Conservation (phyloP, 2,329 filamentous ascomycete genomes). For the Aureobasidium uvarum region DNA sequence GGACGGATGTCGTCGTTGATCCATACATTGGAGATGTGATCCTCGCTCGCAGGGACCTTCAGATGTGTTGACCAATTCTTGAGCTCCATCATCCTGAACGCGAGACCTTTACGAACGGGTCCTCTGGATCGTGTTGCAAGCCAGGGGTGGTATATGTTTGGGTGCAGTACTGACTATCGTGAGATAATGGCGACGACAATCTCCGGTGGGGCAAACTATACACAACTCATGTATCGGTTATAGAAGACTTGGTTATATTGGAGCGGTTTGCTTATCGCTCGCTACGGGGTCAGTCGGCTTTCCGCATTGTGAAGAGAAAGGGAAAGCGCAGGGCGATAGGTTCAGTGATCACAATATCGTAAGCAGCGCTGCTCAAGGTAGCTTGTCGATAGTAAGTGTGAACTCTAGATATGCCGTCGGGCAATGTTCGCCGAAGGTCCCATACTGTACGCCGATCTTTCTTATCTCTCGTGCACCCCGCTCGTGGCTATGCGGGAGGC, state of each 20-base stretch:
- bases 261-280: neutral
- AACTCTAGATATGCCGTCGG: neutral
- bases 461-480: neutral
- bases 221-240: too few species aligned
- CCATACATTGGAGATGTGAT: conserved; percentile 38
- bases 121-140: too few species aligned
- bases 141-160: neutral
- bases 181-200: neutral
- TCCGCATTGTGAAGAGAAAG: neutral
- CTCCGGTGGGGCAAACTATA: neutral
- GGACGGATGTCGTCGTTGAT: conserved; percentile 46
- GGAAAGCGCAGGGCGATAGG: neutral
- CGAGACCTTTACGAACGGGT: too few species aligned
- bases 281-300: neutral
- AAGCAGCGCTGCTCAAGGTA: neutral
- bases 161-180: too few species aligned
- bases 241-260: neutral
- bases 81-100: neutral
- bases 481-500: neutral
- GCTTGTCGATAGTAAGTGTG: neutral
- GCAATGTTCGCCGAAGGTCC: neutral
- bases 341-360: neutral
- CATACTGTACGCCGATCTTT: neutral
- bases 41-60: conserved; percentile 31
- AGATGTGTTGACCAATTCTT: conserved; percentile 28